Conservation (phyloP, 129 eudicot species). For the Escallonia herrerae region DNA sequence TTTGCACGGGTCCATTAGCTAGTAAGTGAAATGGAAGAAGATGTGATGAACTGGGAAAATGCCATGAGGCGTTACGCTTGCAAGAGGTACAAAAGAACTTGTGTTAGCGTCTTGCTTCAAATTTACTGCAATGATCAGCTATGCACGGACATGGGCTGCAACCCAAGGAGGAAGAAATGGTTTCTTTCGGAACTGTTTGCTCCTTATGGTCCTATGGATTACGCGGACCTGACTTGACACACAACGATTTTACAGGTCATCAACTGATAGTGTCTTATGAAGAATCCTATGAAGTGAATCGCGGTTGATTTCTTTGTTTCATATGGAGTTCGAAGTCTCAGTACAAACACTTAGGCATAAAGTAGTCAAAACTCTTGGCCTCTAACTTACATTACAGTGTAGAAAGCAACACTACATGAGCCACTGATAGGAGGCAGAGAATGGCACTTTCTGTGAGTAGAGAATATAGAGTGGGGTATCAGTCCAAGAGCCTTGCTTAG, state of each 20-base stretch:
- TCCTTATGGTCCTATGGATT: slow-evolving; percentile 41
- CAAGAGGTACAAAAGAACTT: slow-evolving; percentile 29
- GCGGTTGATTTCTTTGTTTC: too few species aligned
- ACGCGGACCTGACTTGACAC: slow-evolving; percentile 5
- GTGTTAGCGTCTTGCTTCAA: slow-evolving; percentile 26
- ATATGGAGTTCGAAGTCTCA: too few species aligned
- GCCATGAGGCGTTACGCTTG: slow-evolving; percentile 16
- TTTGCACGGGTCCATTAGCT: too few species aligned
- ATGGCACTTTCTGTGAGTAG: not conserved
- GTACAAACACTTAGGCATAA: too few species aligned
- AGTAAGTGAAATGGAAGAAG: slow-evolving; percentile 42
- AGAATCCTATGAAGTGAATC: too few species aligned
- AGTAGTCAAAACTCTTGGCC: too few species aligned
- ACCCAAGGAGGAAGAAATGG: slow-evolving; percentile 40
- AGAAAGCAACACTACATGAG: slow-evolving; percentile 1
- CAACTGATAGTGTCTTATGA: too few species aligned
- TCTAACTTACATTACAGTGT: too few species aligned
- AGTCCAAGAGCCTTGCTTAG: not conserved
- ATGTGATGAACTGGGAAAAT: slow-evolving; percentile 32
- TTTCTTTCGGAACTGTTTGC: slow-evolving; percentile 27
- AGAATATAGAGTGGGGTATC: not conserved
- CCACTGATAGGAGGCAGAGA: not conserved
- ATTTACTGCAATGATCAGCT: slow-evolving; percentile 40
- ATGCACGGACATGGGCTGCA: slow-evolving; percentile 48
- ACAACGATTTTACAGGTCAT: too few species aligned